Evolutionary conservation across 2,329 filamentous ascomycete species (phyloP), one percentile per base, ranked within the genome.

Genomic region (Pseudogymnoascus sp.): DNA sequence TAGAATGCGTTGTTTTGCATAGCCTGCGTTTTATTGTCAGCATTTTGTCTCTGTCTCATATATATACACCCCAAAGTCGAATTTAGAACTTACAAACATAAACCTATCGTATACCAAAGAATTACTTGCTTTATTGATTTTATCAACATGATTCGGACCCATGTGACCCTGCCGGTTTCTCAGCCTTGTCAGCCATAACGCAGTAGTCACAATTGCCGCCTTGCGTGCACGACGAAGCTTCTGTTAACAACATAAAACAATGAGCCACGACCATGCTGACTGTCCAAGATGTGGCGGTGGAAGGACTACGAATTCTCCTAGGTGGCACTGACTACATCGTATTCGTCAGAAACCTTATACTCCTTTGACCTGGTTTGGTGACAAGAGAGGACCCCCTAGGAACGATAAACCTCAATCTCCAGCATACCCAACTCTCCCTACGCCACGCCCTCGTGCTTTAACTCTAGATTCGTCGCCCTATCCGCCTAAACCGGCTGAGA

Each of bases 1-100:
- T 31, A 56, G 50, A 56, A 56, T 56, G 25, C 50, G 46, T 56
- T 60, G 59, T 60, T 61, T 61, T 61, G 59, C 59, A 61, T 46
- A 31, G 59, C 40, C 40, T 46, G 59, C 40, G 16, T 61, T 61
- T 61, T 18, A 18, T 40, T 61, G 10, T n/a, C 16, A 40, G 34
- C 59, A 46, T 61, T 61, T 38, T 46, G n/a, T 5, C n/a, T 34
- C 10, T 34, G n/a, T 18, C 50, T 14, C 16, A 34, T 56, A 53
- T 56, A 53, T 56, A 56, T 34, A 34, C 50, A 21, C 50, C 28
- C n/a, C 16, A 28, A 34, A 31, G 23, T 56, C n/a, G 11, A 56
- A 56, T 10, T 34, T 56, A 56, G 50, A 56, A 34, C 34, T 10
- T 12, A 34, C n/a, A 56, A 34, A 56, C 11, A 56, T 56, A 34